Percentiles rank a stretch among this genome's conserved stretches.
These are phyloP conservation scores for Amphirosellinia nigrospora DNA, from an alignment of 495 filamentous ascomycete genomes.

Conservation along the genomic window DNA sequence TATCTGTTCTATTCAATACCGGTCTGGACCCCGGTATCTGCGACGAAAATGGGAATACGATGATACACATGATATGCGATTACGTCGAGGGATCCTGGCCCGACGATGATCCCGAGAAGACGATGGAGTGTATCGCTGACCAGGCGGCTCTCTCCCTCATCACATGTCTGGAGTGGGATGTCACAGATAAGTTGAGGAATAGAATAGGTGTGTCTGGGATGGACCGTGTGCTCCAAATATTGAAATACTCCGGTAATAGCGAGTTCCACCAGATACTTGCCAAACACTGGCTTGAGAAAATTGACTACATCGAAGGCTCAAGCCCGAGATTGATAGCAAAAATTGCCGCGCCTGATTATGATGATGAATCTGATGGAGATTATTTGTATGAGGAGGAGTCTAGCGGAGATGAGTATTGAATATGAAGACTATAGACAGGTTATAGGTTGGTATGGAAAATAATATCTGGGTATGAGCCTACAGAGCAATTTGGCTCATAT, in stretches of 20 bases:
- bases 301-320: not conserved
- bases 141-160: constrained; percentile 12
- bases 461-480: not conserved
- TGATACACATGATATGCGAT: constrained; percentile 30
- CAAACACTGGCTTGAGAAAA: not conserved
- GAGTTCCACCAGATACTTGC: constrained; percentile 23
- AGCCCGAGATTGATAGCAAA: not conserved
- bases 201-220: constrained; percentile 20
- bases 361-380: not conserved
- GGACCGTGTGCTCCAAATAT: constrained; percentile 23
- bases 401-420: not conserved
- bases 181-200: constrained; percentile 14
- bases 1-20: constrained; percentile 16
- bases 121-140: constrained; percentile 11
- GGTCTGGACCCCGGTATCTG: constrained; percentile 11
- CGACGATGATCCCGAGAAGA: constrained; percentile 4
- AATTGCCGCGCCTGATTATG: not conserved
- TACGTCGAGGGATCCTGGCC: constrained; percentile 20
- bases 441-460: not conserved
- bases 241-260: constrained; percentile 27
- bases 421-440: not conserved
- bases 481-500: not conserved
- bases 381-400: not conserved
- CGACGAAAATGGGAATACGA: constrained; percentile 27
- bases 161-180: constrained; percentile 4